A percentile compares a stretch with the other conserved stretches of the same genome.
Evolutionary conservation across 2,329 filamentous ascomycete genomes (phyloP).

Genomic region (Lecanicillium sp.): DNA sequence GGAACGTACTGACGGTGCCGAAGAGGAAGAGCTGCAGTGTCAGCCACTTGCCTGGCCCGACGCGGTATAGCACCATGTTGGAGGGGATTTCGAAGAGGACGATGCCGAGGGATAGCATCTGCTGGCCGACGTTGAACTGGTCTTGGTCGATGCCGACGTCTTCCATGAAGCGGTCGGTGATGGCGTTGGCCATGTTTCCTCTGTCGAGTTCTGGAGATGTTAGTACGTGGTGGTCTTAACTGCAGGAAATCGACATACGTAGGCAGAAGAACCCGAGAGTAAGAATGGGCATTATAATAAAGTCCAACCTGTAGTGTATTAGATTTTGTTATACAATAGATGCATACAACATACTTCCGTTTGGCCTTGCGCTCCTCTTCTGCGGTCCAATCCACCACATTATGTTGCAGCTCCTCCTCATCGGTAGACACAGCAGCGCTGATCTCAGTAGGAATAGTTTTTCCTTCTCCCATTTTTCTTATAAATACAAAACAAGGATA

Average conservation of each 20-base stretch:
- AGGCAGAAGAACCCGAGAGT: slow-evolving; percentile 35
- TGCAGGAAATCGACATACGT: slow-evolving; percentile 19
- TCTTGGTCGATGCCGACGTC: slow-evolving; percentile 43
- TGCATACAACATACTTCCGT: slow-evolving; percentile 16
- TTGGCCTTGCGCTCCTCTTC: slow-evolving; percentile 21
- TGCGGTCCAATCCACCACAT: slow-evolving; percentile 16
- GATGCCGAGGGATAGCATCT: slow-evolving; percentile 40
- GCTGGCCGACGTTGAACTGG: slow-evolving; percentile 44
- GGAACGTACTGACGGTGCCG: slow-evolving; percentile 45
- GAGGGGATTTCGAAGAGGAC: slow-evolving; percentile 32
- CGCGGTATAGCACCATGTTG: slow-evolving; percentile 26
- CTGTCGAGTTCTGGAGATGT: slow-evolving; percentile 18
- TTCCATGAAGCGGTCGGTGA: slow-evolving; percentile 40
- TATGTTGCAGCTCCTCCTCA: slow-evolving; percentile 14
- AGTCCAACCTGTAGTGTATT: slow-evolving; percentile 30
- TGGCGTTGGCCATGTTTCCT: slow-evolving; percentile 34
- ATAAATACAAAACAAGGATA: too few species aligned
- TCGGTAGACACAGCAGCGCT: slow-evolving; percentile 1
- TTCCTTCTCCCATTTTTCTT: not conserved
- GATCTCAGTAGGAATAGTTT: slow-evolving; percentile 2
- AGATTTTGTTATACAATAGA: not conserved
- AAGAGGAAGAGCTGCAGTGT: slow-evolving; percentile 45
- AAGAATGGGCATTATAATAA: slow-evolving; percentile 34
- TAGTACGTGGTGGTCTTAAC: not conserved
- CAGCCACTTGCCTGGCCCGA: slow-evolving; percentile 36